Conservation (phyloP, 2,329 filamentous ascomycete genomes). For the Botrytis byssoidea region DNA sequence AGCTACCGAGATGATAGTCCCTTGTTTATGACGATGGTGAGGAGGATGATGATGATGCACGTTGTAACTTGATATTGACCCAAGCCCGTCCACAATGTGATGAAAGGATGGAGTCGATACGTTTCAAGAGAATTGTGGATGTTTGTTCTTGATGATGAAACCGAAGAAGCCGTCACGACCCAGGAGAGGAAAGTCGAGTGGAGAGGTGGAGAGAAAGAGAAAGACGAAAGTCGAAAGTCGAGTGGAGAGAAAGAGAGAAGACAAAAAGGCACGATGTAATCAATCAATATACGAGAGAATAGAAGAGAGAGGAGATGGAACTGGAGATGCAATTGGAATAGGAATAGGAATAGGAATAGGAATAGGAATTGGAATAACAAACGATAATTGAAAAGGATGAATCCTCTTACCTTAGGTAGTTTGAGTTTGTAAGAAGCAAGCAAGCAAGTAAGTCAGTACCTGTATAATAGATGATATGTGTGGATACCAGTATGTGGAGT, state of each 20-base stretch:
- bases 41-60: conserved; percentile 4
- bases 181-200: background rate
- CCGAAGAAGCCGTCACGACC: background rate
- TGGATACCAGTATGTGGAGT: background rate
- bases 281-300: background rate
- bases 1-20: background rate
- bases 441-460: background rate
- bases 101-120: background rate
- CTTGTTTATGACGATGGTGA: background rate
- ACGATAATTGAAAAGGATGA: background rate
- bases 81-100: background rate
- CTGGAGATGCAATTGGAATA: background rate
- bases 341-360: background rate
- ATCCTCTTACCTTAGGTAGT: background rate
- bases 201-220: background rate
- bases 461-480: background rate
- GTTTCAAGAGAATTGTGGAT: background rate
- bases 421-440: background rate
- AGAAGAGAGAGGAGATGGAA: background rate
- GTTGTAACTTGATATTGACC: background rate
- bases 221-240: too few species aligned
- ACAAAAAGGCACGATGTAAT: background rate
- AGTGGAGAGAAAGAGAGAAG: background rate
- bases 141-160: background rate
- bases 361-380: background rate